Percentiles rank a stretch among this genome's conserved stretches.
These are phyloP conservation scores for Kalmusia sp. DNA, from an alignment of 2,329 filamentous ascomycete genomes.

Conservation along the genomic window DNA sequence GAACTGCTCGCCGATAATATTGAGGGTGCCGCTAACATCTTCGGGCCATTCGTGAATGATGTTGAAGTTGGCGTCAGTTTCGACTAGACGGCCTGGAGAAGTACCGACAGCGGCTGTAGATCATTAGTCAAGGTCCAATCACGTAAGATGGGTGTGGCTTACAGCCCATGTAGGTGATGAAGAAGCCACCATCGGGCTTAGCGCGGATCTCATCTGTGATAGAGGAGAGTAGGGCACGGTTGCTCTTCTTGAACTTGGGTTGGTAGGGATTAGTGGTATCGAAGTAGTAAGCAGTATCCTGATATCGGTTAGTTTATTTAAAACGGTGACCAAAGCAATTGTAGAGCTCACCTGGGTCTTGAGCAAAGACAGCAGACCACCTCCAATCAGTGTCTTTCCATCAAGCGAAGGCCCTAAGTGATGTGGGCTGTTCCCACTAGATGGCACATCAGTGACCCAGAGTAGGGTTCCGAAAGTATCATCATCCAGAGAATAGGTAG, in stretches of 20 bases:
- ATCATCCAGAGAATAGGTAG: conserved; percentile 66
- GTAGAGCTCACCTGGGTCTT: conserved; percentile 56
- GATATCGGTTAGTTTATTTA: conserved; percentile 3
- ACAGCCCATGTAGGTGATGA: conserved; percentile 68
- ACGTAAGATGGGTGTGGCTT: conserved; percentile 3
- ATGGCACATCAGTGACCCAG: conserved; percentile 64
- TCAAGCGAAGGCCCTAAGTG: conserved; percentile 63
- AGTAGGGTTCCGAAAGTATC: conserved; percentile 68
- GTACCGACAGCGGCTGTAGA: conserved; percentile 59
- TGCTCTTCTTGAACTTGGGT: conserved; percentile 66
- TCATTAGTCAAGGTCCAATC: neutral
- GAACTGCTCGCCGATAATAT: conserved; percentile 67
- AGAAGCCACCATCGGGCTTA: conserved; percentile 68
- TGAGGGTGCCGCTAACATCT: conserved; percentile 60
- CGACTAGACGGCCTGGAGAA: conserved; percentile 65
- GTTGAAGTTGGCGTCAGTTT: conserved; percentile 65
- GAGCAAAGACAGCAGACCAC: conserved; percentile 64
- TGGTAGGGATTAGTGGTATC: conserved; percentile 65
- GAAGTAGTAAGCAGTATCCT: conserved; percentile 70
- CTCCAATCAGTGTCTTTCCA: conserved; percentile 65
- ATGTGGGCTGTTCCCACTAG: conserved; percentile 67
- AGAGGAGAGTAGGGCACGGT: conserved; percentile 64
- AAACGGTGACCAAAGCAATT: neutral
- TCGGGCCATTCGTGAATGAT: conserved; percentile 70
- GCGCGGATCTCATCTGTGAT: conserved; percentile 69